A percentile compares a stretch with the other conserved stretches of the same genome.
Evolutionary conservation across 306 rosid genomes (phyloP).

Genomic region (Castanea crenata): DNA sequence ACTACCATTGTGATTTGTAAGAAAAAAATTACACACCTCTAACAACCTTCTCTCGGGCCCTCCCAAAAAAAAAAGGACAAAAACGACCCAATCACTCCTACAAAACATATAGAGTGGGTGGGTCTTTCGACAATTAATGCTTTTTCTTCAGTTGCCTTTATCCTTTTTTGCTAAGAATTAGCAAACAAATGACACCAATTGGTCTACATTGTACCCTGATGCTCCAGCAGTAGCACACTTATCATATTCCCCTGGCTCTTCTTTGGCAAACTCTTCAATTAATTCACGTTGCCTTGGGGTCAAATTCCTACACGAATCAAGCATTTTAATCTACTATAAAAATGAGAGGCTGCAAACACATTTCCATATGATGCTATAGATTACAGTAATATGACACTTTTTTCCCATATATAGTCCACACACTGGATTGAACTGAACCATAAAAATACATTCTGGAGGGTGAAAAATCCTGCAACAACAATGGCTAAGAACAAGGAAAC

Average conservation of each 20-base stretch:
- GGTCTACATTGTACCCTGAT: slow-evolving; percentile 23
- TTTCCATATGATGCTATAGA: not conserved
- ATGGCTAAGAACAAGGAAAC: slow-evolving; percentile 18
- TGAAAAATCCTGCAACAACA: no score
- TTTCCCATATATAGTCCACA: no score
- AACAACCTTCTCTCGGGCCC: no score
- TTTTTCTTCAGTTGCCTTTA: not conserved
- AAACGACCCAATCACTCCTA: slow-evolving; percentile 39
- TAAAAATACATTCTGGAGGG: no score
- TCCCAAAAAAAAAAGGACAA: slow-evolving; percentile 6
- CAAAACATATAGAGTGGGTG: slow-evolving; percentile 46
- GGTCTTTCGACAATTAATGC: not conserved
- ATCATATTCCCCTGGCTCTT: slow-evolving; percentile 54
- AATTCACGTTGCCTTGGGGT: slow-evolving; percentile 74
- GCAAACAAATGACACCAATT: not conserved
- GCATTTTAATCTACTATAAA: not conserved
- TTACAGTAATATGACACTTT: not conserved
- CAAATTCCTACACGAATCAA: slow-evolving; percentile 47
- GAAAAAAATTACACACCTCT: no score
- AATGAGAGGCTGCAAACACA: not conserved
- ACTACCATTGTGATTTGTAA: no score
- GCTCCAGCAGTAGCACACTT: not conserved
- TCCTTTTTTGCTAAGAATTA: no score
- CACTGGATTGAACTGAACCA: no score
- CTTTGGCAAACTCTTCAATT: slow-evolving; percentile 85